phyloP scores from a whole-genome alignment of 108 stramenopile genomes.

The Cylindrotheca closterium region DNA sequence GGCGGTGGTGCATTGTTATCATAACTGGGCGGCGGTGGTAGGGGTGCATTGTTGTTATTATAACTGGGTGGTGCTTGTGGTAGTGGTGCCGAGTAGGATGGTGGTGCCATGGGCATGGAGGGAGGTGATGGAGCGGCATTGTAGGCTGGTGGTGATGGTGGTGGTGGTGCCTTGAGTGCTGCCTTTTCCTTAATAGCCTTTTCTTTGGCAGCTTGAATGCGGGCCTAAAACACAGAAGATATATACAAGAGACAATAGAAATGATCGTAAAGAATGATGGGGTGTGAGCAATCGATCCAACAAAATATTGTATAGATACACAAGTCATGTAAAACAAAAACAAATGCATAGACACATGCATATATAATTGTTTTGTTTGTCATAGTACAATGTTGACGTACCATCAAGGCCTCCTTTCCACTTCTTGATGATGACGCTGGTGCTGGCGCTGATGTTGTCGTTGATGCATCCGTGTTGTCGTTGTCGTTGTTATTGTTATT shows the following conservation, averaged over 20 bases:
- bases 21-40: slow-evolving; percentile 12
- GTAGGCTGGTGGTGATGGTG: slow-evolving; percentile 20
- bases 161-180: slow-evolving; percentile 7
- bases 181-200: slow-evolving; percentile 44
- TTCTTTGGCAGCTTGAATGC: slow-evolving; percentile 88
- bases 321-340: no score
- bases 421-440: slow-evolving; percentile 15
- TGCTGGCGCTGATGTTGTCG: slow-evolving; percentile 17
- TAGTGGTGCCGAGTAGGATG: slow-evolving; percentile 2
- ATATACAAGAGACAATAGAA: not conserved
- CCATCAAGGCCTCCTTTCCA: slow-evolving; percentile 69
- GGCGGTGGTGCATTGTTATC: slow-evolving; percentile 4
- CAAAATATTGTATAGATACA: no score
- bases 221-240: slow-evolving; percentile 63
- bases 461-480: not conserved
- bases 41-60: slow-evolving; percentile 42
- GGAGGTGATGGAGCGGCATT: no score
- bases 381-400: slow-evolving; percentile 44
- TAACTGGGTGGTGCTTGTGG: slow-evolving; percentile 49
- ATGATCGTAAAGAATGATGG: no score
- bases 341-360: no score
- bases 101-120: slow-evolving; percentile 12
- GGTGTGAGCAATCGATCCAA: no score
- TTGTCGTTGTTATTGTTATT: not conserved
- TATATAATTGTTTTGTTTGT: no score